A percentile compares a stretch with the other conserved stretches of the same genome.
Conservation (phyloP, 495 filamentous ascomycete species). For the Astrothelium subdiscretum region DNA sequence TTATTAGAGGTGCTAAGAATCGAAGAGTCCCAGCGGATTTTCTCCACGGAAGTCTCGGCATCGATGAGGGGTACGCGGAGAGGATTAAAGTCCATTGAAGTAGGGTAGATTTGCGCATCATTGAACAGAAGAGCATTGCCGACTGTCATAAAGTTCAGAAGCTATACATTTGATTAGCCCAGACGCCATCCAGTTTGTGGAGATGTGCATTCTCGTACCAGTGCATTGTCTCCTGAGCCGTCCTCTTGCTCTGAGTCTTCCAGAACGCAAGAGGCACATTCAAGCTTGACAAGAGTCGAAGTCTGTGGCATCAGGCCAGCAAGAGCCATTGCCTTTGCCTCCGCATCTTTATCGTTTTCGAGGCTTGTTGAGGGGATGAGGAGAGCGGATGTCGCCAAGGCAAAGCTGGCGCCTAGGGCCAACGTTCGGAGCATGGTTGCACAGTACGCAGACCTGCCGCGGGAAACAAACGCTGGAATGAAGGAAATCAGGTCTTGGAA, state of each 20-base stretch:
- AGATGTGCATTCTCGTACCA: neutral
- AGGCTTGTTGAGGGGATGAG: conserved; percentile 3
- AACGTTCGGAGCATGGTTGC: conserved; percentile 3
- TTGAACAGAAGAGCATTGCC: neutral
- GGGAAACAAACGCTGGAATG: neutral
- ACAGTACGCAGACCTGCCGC: neutral
- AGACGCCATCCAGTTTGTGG: neutral
- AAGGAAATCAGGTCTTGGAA: neutral
- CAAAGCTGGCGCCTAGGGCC: conserved; percentile 4
- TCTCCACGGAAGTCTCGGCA: neutral
- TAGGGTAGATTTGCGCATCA: neutral
- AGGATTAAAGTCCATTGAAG: neutral
- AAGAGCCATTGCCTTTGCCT: neutral
- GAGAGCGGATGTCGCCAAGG: conserved; percentile 2
- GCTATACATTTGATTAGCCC: neutral
- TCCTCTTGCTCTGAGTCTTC: neutral
- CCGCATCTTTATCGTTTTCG: neutral
- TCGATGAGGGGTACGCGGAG: neutral
- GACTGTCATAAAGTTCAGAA: neutral
- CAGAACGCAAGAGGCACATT: neutral
- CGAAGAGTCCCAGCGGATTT: neutral
- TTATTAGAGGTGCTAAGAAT: neutral
- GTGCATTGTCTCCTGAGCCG: neutral
- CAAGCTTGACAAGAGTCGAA: neutral
- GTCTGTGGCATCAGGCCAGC: neutral